Base-by-base conservation (phyloP, 345 rosid genomes). In the Heritiera fomes region DNA sequence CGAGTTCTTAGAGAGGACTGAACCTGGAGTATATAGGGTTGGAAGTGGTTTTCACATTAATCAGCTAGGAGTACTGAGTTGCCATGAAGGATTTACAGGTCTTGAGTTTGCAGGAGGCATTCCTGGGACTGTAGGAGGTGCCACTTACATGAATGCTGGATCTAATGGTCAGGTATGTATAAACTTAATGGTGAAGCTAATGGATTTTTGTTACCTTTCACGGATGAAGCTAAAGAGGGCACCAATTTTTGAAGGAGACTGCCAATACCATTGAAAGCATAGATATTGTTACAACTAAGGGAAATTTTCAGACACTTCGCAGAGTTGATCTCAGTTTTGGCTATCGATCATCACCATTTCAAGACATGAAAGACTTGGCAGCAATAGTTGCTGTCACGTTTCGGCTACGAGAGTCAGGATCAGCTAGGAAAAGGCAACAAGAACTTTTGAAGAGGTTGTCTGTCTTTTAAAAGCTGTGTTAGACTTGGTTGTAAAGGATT, bases 1-100 rank as follows among this genome's bases (percentile, higher is more conserved):
- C 4, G 82, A 80, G 67, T 86, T 83, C 80, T 46, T 81, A 30
- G 86, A 86, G 78, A 79, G 80, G 77, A 79, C 38, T 41, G 80
- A 78, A 52, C 52, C 75, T 15, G 82, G 85, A 74, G 43, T 75
- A 20, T 82, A 82, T 49, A 79, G 77, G 73, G 85, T 66, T 4
- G 85, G 86, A 20, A 86, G 88, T 69, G 83, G 88, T 30, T 86
- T 83, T 62, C 34, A 71, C 14, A 82, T 86, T 38, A 78, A 81
- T 58, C 81, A 62, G 0, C 77, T 82, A 69, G 88, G 83, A n/a
- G 11, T 71, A 23, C 69, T 63, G 17, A 78, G 80, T 28, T 80
- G 75, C 71, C 53, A 8, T 45, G 81, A 79, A 68, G 83, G 83
- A 8, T 81, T 80, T 43, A 20, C 79, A 2, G 84, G 81, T 52